A percentile compares a stretch with the other conserved stretches of the same genome.
Conservation (phyloP, 2,329 filamentous ascomycete genomes). For the Claviceps sp. region DNA sequence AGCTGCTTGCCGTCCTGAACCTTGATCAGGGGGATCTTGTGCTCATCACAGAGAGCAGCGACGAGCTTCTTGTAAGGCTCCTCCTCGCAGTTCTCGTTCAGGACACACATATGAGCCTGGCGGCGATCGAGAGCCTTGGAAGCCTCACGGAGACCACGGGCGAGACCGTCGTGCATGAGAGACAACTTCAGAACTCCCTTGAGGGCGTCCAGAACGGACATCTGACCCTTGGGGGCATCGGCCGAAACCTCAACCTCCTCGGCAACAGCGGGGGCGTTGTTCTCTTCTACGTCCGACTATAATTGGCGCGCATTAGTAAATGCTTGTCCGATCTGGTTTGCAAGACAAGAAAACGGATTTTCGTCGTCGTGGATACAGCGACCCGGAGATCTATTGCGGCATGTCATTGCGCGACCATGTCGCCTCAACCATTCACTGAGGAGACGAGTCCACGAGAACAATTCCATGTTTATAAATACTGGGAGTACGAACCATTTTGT, state of each 20-base stretch:
- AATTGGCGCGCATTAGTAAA: constrained; percentile 24
- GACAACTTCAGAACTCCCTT: constrained; percentile 98
- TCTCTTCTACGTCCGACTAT: constrained; percentile 99
- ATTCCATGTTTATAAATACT: background rate
- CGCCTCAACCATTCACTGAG: too few species aligned
- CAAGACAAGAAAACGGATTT: background rate
- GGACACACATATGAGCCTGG: constrained; percentile 98
- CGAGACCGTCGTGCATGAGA: constrained; percentile 98
- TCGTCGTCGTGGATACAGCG: background rate
- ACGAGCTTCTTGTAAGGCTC: constrained; percentile 99
- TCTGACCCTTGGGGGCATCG: constrained; percentile 84
- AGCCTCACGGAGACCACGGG: constrained; percentile 94
- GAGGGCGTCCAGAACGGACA: constrained; percentile 95
- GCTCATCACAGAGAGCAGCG: constrained; percentile 95
- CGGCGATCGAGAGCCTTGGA: constrained; percentile 97
- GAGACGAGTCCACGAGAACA: background rate
- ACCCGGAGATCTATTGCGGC: background rate
- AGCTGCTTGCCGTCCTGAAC: constrained; percentile 99
- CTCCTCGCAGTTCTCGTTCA: constrained; percentile 99
- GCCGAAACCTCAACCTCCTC: constrained; percentile 93
- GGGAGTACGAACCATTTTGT: constrained; percentile 45
- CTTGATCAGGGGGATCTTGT: constrained; percentile 99
- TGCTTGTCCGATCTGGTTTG: background rate
- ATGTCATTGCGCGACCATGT: background rate
- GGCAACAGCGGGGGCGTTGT: constrained; percentile 66